Percentiles rank a stretch among this genome's conserved stretches.
phyloP scores from a whole-genome alignment of 345 rosid species.

The Aquilaria yunnanensis region DNA sequence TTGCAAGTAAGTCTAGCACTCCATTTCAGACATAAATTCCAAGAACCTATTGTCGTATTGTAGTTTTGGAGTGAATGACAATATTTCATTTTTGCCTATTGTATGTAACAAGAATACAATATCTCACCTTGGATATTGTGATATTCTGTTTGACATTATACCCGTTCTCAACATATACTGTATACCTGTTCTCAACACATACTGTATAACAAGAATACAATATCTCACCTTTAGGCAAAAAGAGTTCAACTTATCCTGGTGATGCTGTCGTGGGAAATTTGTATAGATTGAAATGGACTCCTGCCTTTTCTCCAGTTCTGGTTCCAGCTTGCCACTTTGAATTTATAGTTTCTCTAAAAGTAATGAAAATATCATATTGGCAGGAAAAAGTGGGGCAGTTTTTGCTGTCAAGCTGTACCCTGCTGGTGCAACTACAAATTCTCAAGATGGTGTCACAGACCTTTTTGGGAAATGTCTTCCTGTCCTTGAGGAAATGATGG shows the following conservation, averaged over 20 bases:
- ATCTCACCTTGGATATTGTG: background rate
- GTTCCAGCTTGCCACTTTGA: background rate
- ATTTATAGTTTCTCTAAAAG: conserved; percentile 2
- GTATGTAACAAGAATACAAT: no score
- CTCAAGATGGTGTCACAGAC: conserved; percentile 94
- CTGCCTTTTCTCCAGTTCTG: no score
- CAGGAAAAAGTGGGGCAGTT: conserved; percentile 79
- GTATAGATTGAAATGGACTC: no score
- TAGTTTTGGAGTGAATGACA: background rate
- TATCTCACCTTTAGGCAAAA: no score
- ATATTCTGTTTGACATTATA: no score
- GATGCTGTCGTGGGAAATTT: no score
- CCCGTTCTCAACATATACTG: no score
- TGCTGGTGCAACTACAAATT: conserved; percentile 94
- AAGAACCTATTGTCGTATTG: background rate
- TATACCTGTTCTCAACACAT: no score
- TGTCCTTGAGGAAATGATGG: conserved; percentile 82
- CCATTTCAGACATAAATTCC: no score
- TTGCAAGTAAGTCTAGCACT: conserved; percentile 52
- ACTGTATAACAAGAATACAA: no score
- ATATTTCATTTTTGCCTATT: background rate
- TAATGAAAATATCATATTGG: conserved; percentile 8
- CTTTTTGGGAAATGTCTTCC: conserved; percentile 86
- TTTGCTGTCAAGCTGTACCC: conserved; percentile 95
- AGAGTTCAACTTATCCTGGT: background rate